These are phyloP conservation scores for Ministeria vibrans DNA, from an alignment of 78 protist genomes.

Conservation along the genomic window DNA sequence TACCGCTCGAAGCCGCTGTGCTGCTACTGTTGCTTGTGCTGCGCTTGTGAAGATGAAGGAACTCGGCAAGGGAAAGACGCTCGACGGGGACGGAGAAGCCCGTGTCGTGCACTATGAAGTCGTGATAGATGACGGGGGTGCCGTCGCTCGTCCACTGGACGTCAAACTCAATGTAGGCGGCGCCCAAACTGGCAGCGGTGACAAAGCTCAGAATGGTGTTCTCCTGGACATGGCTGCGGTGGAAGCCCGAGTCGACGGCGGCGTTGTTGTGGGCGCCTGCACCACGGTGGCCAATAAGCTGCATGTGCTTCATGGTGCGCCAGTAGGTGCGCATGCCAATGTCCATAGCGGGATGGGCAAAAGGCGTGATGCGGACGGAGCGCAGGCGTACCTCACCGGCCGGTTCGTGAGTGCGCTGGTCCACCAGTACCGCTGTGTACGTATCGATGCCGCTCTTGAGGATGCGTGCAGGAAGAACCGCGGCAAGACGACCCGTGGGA, in stretches of 20 bases:
- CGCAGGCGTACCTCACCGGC: not conserved
- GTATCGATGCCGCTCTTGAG: no score
- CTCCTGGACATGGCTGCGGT: slow-evolving; percentile 32
- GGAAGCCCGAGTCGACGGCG: not conserved
- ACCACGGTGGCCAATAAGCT: slow-evolving; percentile 7
- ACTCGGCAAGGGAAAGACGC: not conserved
- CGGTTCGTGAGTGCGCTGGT: no score
- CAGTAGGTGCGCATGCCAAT: not conserved
- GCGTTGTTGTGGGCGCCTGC: not conserved
- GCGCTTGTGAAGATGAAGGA: not conserved
- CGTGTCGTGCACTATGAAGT: not conserved
- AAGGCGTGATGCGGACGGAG: not conserved
- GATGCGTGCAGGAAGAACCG: no score
- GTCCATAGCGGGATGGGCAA: not conserved
- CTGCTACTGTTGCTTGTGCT: not conserved
- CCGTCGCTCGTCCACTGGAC: slow-evolving; percentile 58
- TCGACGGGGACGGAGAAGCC: not conserved
- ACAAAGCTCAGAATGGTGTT: slow-evolving; percentile 64
- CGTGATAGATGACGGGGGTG: slow-evolving; percentile 59
- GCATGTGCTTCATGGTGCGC: not conserved
- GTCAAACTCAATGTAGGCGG: slow-evolving; percentile 49
- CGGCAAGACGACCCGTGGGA: no score
- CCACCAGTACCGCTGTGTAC: no score
- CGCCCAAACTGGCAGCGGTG: slow-evolving; percentile 61
- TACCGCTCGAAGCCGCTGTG: not conserved